Evolutionary conservation across 306 rosid genomes (phyloP).

Genomic region (Lathyrus oleraceus): DNA sequence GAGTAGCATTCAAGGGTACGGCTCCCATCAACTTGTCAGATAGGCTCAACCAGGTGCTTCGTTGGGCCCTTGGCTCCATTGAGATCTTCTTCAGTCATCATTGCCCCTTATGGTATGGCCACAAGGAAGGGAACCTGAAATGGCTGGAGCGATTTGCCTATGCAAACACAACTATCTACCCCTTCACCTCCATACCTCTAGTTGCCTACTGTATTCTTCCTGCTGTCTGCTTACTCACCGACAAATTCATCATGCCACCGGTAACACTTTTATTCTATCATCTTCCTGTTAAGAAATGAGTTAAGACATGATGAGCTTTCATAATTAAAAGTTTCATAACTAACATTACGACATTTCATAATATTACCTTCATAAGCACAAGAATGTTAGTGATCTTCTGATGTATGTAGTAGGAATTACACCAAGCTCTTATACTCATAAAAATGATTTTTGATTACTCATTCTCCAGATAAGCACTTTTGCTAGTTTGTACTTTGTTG

Average conservation of each 20-base stretch:
- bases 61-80: conserved; percentile 96
- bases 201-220: conserved; percentile 90
- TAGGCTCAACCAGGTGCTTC: conserved; percentile 94
- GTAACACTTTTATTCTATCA: conserved; percentile 42
- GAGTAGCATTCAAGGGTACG: conserved; percentile 93
- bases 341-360: conserved; percentile 20
- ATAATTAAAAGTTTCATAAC: background rate
- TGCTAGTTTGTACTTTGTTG: conserved; percentile 79
- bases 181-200: conserved; percentile 92
- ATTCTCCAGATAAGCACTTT: conserved; percentile 88
- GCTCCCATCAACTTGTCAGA: conserved; percentile 98
- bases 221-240: conserved; percentile 93
- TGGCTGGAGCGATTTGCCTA: conserved; percentile 97
- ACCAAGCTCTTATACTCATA: conserved; percentile 19
- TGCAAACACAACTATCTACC: conserved; percentile 90
- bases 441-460: conserved; percentile 19
- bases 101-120: conserved; percentile 87
- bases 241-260: conserved; percentile 97
- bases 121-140: conserved; percentile 84
- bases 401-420: background rate
- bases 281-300: conserved; percentile 4
- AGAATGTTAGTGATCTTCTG: conserved; percentile 23
- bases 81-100: conserved; percentile 96
- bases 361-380: conserved; percentile 25
- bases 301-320: conserved; percentile 18